Evolutionary conservation across 495 filamentous ascomycete species (phyloP).

Genomic region (Penicillium taxi): DNA sequence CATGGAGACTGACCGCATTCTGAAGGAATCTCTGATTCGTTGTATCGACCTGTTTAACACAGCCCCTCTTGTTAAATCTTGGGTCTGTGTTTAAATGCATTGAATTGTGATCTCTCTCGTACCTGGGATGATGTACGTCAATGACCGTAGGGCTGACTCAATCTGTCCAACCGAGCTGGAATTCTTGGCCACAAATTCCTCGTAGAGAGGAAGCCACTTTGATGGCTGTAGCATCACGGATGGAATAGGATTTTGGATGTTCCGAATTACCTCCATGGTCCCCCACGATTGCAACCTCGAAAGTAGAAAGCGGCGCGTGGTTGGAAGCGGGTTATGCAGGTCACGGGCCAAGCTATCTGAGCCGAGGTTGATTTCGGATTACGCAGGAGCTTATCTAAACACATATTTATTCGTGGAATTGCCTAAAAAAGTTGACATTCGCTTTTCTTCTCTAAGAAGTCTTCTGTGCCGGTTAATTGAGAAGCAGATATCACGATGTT

Average conservation of each 20-base stretch:
- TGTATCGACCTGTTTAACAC: constrained; percentile 73
- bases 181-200: constrained; percentile 91
- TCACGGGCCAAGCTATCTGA: constrained; percentile 13
- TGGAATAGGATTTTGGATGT: constrained; percentile 24
- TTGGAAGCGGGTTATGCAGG: constrained; percentile 6
- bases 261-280: constrained; percentile 30
- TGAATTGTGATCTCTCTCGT: constrained; percentile 8
- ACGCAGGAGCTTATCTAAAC: neutral
- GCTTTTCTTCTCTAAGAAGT: no score
- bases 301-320: constrained; percentile 6
- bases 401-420: neutral
- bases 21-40: constrained; percentile 88
- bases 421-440: no score
- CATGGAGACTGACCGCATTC: constrained; percentile 55
- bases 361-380: constrained; percentile 15
- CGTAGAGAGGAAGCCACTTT: constrained; percentile 72
- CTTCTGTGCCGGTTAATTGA: no score
- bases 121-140: constrained; percentile 96
- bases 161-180: constrained; percentile 84
- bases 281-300: constrained; percentile 2
- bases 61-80: neutral
- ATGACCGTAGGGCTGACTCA: constrained; percentile 79
- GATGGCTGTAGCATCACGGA: constrained; percentile 49
- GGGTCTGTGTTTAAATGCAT: no score
- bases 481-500: no score